Conservation (phyloP, 164 flowering plant genomes). For the Cinnamomum micranthum region DNA sequence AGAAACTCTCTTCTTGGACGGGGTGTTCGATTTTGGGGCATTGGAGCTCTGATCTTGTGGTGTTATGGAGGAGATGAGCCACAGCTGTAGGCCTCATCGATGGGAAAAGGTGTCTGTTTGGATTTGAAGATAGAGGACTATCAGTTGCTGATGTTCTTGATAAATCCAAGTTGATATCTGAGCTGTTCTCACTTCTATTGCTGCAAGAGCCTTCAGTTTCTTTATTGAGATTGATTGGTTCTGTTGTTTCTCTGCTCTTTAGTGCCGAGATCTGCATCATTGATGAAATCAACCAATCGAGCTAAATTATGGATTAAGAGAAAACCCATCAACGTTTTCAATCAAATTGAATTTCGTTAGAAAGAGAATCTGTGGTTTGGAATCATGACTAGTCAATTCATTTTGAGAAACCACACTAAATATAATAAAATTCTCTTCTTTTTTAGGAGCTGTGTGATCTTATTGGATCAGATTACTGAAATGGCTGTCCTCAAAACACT, state of each 20-base stretch:
- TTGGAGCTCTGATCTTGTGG: conserved; percentile 38
- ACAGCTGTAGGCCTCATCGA: conserved; percentile 35
- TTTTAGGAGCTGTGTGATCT: neutral
- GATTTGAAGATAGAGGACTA: conserved; percentile 46
- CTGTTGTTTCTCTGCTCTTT: conserved; percentile 72
- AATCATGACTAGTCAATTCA: neutral
- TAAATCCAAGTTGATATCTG: conserved; percentile 69
- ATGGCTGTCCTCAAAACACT: no score
- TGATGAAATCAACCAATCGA: neutral
- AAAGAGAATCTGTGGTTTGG: neutral
- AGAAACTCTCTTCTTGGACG: conserved; percentile 69
- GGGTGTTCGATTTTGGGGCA: conserved; percentile 32
- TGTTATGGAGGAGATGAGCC: conserved; percentile 52
- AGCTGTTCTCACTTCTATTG: conserved; percentile 89
- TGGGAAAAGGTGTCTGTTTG: conserved; percentile 35
- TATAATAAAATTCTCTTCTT: neutral
- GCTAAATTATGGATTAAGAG: neutral
- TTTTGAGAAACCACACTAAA: neutral
- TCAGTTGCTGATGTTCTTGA: conserved; percentile 68
- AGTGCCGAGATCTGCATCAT: conserved; percentile 66
- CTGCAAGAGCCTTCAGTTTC: conserved; percentile 96
- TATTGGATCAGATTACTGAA: neutral
- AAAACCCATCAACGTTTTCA: neutral
- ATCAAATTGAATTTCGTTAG: neutral
- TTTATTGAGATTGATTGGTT: conserved; percentile 89